Evolutionary conservation across 129 eudicot species (phyloP).

Genomic region (Ambrosia trifida): DNA sequence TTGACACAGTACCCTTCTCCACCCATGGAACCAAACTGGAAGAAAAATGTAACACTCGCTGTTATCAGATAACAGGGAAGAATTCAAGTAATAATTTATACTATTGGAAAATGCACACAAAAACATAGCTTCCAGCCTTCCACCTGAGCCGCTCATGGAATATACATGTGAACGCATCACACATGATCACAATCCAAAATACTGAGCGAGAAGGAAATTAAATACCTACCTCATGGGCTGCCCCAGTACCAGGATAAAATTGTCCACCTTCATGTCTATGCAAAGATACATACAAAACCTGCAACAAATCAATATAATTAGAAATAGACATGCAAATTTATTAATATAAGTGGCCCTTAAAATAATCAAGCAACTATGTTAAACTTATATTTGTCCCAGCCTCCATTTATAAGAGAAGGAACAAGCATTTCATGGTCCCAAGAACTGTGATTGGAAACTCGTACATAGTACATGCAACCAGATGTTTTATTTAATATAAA

Average conservation of each 20-base stretch:
- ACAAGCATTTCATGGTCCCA: neutral
- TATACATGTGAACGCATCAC: neutral
- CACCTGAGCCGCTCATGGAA: neutral
- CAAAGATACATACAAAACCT: slow-evolving; percentile 93
- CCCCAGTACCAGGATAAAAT: slow-evolving; percentile 97
- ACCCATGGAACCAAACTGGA: slow-evolving; percentile 85
- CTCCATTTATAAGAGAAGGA: neutral
- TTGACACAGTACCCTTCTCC: slow-evolving; percentile 98
- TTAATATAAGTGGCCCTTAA: neutral
- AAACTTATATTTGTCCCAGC: neutral
- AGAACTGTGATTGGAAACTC: neutral
- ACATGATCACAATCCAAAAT: slow-evolving; percentile 9
- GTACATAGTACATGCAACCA: slow-evolving; percentile 6
- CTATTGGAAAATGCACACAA: neutral
- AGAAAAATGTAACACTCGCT: slow-evolving; percentile 13
- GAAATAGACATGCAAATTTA: neutral
- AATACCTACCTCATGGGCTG: slow-evolving; percentile 76
- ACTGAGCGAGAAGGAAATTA: slow-evolving; percentile 3
- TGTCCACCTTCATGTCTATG: slow-evolving; percentile 94
- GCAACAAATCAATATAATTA: slow-evolving; percentile 19
- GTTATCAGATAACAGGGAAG: neutral
- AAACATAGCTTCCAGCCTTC: neutral
- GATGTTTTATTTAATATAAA: neutral
- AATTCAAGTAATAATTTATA: neutral
- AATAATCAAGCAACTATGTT: neutral